Percentiles rank a stretch among this genome's conserved stretches.
These are phyloP conservation scores for Solanum raphanifolium DNA, from an alignment of 257 asterid species.

Conservation along the genomic window DNA sequence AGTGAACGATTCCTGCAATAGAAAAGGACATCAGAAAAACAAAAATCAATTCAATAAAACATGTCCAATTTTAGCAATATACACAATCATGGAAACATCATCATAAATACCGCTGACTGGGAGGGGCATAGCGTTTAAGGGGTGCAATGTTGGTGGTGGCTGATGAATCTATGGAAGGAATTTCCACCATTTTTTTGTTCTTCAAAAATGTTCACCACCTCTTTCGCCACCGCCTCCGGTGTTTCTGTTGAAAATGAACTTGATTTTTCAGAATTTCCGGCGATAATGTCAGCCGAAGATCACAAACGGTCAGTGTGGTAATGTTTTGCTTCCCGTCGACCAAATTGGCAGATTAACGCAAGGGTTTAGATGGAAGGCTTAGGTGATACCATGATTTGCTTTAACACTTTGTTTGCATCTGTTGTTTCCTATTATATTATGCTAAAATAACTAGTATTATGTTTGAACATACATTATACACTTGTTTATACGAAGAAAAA, in stretches of 20 bases:
- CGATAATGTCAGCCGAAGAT: not conserved
- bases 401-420: too few species aligned
- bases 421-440: too few species aligned
- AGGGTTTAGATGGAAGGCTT: not conserved
- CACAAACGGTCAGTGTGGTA: not conserved
- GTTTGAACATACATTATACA: too few species aligned
- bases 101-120: slow-evolving; percentile 55
- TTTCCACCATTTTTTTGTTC: slow-evolving; percentile 43
- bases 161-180: slow-evolving; percentile 47
- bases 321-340: not conserved
- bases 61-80: not conserved
- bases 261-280: not conserved
- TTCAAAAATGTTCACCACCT: not conserved
- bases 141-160: slow-evolving; percentile 47
- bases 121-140: slow-evolving; percentile 83
- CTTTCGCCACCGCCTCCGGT: slow-evolving; percentile 1
- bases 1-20: slow-evolving; percentile 61
- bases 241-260: not conserved
- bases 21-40: slow-evolving; percentile 4
- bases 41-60: not conserved
- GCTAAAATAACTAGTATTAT: too few species aligned
- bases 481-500: too few species aligned
- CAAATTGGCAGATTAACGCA: not conserved
- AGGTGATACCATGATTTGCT: not conserved
- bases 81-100: not conserved